Percentiles rank a stretch among this genome's conserved stretches.
phyloP scores from a whole-genome alignment of 2,329 filamentous ascomycete species.

The Hirsutella minnesotensis region DNA sequence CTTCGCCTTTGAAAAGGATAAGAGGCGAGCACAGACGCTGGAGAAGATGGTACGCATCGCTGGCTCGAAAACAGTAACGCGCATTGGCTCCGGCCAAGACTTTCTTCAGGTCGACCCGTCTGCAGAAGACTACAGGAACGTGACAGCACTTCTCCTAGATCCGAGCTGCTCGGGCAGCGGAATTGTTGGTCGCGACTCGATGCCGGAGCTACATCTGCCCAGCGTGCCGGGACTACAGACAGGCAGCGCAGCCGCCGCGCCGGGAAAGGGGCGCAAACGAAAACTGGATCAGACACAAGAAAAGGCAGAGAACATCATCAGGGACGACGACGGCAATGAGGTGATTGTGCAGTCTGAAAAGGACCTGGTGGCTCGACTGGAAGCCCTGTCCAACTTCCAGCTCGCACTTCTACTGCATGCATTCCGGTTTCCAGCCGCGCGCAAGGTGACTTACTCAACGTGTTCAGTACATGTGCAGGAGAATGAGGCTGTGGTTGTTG shows the following conservation, averaged over 20 bases:
- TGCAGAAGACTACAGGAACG: conserved; percentile 48
- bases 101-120: conserved; percentile 66
- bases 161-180: conserved; percentile 94
- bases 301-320: conserved; percentile 23
- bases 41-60: conserved; percentile 75
- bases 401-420: conserved; percentile 73
- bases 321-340: conserved; percentile 48
- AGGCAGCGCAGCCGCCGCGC: conserved; percentile 8
- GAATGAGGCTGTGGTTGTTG: conserved; percentile 75
- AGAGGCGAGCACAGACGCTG: conserved; percentile 58
- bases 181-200: conserved; percentile 79
- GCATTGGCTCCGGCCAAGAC: conserved; percentile 63
- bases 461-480: conserved; percentile 82
- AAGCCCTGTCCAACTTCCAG: conserved; percentile 71
- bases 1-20: conserved; percentile 71
- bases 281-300: conserved; percentile 27
- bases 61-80: conserved; percentile 54
- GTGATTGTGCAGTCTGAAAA: conserved; percentile 39
- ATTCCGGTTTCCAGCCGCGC: conserved; percentile 65
- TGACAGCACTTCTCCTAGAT: conserved; percentile 76
- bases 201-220: conserved; percentile 54
- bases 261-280: conserved; percentile 27
- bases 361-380: conserved; percentile 52
- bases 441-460: conserved; percentile 79
- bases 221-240: conserved; percentile 13